Evolutionary conservation across 2,329 filamentous ascomycete genomes (phyloP).

Genomic region (Tricladium varicosporioides): DNA sequence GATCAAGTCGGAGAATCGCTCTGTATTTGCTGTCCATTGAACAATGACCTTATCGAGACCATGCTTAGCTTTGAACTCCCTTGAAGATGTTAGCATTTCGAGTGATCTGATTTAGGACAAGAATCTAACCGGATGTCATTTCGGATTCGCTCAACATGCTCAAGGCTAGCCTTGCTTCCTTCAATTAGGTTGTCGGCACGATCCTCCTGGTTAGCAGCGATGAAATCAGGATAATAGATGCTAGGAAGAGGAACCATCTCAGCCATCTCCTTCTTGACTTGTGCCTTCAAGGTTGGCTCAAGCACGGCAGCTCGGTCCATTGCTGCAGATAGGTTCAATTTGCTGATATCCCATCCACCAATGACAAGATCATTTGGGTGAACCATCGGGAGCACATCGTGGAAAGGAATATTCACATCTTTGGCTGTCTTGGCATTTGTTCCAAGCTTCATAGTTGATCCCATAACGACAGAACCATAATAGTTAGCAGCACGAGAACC

Average conservation of each 20-base stretch:
- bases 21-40: slow-evolving; percentile 98
- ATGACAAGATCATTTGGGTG: slow-evolving; percentile 95
- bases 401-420: slow-evolving; percentile 96
- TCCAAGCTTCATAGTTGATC: slow-evolving; percentile 94
- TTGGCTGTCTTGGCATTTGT: slow-evolving; percentile 77
- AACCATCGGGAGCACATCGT: slow-evolving; percentile 90
- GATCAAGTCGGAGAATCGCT: slow-evolving; percentile 88
- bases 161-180: slow-evolving; percentile 79
- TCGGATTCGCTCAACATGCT: slow-evolving; percentile 89
- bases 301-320: slow-evolving; percentile 97
- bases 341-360: slow-evolving; percentile 97
- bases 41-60: slow-evolving; percentile 92
- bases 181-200: slow-evolving; percentile 88
- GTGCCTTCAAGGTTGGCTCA: slow-evolving; percentile 87
- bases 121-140: slow-evolving; percentile 75
- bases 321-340: slow-evolving; percentile 80
- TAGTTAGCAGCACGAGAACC: slow-evolving; percentile 86
- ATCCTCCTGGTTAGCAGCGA: slow-evolving; percentile 96
- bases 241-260: slow-evolving; percentile 85
- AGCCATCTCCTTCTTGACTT: slow-evolving; percentile 91
- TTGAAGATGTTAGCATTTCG: slow-evolving; percentile 32
- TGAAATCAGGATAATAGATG: slow-evolving; percentile 99
- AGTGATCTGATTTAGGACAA: not conserved
- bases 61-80: slow-evolving; percentile 86
- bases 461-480: slow-evolving; percentile 97